phyloP scores from a whole-genome alignment of 164 flowering plant species.

The Houttuynia cordata region DNA sequence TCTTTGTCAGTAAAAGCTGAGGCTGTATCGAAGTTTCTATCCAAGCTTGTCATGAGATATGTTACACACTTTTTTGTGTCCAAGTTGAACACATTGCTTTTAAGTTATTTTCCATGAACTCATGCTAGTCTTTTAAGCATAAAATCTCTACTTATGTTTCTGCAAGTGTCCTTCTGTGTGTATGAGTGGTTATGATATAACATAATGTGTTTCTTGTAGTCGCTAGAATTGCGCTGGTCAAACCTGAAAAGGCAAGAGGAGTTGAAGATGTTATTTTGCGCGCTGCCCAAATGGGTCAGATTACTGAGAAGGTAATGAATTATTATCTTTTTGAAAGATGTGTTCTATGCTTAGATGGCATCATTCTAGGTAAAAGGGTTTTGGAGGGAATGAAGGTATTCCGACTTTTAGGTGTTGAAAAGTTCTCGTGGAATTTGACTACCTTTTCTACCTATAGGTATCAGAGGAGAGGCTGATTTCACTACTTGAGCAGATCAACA shows the following conservation, averaged over 20 bases:
- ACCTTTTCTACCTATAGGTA: conserved; percentile 33
- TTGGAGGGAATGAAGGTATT: not conserved
- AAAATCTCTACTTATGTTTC: too few relatives aligned
- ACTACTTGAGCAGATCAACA: conserved; percentile 88
- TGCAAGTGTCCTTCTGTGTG: too few relatives aligned
- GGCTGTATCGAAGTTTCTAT: too few relatives aligned
- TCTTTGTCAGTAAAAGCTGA: too few relatives aligned
- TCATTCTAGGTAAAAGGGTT: not conserved
- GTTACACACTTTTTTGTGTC: too few relatives aligned
- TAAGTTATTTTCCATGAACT: too few relatives aligned
- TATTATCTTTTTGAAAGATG: not conserved
- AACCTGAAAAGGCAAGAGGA: conserved; percentile 97
- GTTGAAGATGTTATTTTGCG: conserved; percentile 91
- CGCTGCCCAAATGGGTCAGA: conserved; percentile 92
- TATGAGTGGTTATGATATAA: too few relatives aligned
- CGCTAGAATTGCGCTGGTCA: conserved; percentile 91
- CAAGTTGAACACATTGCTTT: too few relatives aligned
- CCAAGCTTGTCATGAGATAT: too few relatives aligned
- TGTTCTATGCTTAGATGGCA: not conserved
- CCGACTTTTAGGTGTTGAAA: too few relatives aligned
- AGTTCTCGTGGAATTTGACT: not conserved
- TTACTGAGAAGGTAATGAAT: conserved; percentile 66
- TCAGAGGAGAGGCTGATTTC: conserved; percentile 88
- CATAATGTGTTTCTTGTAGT: conserved; percentile 25
- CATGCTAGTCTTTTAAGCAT: too few relatives aligned